These are phyloP conservation scores for Heliosperma pusillum DNA, from an alignment of 148 eudicot genomes.

Conservation along the genomic window DNA sequence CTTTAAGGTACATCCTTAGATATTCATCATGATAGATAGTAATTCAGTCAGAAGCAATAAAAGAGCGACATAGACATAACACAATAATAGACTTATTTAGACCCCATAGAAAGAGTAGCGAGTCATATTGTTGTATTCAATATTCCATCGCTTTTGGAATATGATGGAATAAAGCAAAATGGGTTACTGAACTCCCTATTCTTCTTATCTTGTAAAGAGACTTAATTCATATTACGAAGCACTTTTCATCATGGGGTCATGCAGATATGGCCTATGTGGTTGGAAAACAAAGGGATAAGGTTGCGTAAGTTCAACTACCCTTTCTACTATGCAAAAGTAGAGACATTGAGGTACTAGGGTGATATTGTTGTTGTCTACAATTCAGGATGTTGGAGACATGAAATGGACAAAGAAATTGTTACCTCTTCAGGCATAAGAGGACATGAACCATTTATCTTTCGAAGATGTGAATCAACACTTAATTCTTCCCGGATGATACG, in stretches of 20 bases:
- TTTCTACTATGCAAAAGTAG: background rate
- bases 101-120: background rate
- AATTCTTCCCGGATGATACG: slow-evolving; percentile 58
- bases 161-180: background rate
- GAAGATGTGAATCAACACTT: slow-evolving; percentile 66
- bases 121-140: background rate
- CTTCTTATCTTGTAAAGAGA: background rate
- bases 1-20: background rate
- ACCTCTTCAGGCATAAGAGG: slow-evolving; percentile 99
- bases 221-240: background rate
- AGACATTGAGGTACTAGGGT: background rate
- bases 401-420: slow-evolving; percentile 16
- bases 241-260: background rate
- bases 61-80: background rate
- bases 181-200: background rate
- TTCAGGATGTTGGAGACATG: background rate
- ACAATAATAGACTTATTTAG: background rate
- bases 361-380: background rate
- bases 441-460: slow-evolving; percentile 73
- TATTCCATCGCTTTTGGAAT: background rate
- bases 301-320: background rate
- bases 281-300: background rate
- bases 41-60: background rate
- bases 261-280: background rate
- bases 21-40: background rate